These are phyloP conservation scores for Curvularia spicifera DNA, from an alignment of 2,329 filamentous ascomycete species.

Conservation along the genomic window DNA sequence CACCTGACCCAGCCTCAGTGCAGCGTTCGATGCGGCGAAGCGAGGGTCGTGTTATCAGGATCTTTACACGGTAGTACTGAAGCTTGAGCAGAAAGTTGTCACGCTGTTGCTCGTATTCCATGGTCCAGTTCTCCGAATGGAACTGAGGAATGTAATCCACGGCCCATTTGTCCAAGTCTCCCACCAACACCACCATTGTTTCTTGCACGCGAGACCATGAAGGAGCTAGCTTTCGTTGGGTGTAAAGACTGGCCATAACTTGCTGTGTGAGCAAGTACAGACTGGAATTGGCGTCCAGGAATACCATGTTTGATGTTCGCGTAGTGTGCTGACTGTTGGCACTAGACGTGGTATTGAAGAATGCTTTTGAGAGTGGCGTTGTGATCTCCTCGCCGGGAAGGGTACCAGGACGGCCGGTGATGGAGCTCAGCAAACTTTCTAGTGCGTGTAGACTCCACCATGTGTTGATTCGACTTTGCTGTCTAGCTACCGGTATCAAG, in stretches of 20 bases:
- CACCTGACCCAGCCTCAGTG: conserved; percentile 33
- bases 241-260: conserved; percentile 35
- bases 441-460: conserved; percentile 49
- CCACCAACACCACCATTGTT: conserved; percentile 31
- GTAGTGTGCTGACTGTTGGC: background rate
- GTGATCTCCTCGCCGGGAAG: conserved; percentile 38
- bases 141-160: conserved; percentile 18
- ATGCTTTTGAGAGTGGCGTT: conserved; percentile 26
- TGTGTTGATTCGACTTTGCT: conserved; percentile 40
- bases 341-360: background rate
- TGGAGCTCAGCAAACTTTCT: conserved; percentile 42
- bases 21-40: conserved; percentile 42
- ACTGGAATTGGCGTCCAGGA: conserved; percentile 13
- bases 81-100: conserved; percentile 21
- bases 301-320: background rate
- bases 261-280: conserved; percentile 15
- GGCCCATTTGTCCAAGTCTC: conserved; percentile 38
- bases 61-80: conserved; percentile 41
- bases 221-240: conserved; percentile 28
- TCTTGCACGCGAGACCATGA: conserved; percentile 44
- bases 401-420: conserved; percentile 47
- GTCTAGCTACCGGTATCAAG: conserved; percentile 20
- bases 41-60: conserved; percentile 46
- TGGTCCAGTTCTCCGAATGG: background rate
- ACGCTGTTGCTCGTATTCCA: conserved; percentile 19